phyloP scores from a whole-genome alignment of 129 eudicot species.

The Tanacetum coccineum region DNA sequence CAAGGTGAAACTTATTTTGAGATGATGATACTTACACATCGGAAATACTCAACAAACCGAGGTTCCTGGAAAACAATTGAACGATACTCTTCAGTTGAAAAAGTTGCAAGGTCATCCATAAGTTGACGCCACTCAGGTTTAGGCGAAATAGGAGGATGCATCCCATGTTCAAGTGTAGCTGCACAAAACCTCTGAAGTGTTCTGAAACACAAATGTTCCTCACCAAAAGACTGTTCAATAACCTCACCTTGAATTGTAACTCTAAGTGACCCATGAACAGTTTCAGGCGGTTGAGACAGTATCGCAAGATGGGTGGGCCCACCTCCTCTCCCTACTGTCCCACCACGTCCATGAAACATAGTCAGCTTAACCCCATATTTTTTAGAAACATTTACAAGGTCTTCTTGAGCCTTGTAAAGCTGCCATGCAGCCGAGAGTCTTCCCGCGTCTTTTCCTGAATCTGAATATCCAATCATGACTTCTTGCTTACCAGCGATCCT shows the following conservation, averaged over 20 bases:
- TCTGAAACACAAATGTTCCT: slow-evolving; percentile 92
- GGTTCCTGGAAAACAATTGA: slow-evolving; percentile 88
- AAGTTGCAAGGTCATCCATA: slow-evolving; percentile 71
- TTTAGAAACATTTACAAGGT: slow-evolving; percentile 82
- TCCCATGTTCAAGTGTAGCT: slow-evolving; percentile 96
- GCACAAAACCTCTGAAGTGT: slow-evolving; percentile 94
- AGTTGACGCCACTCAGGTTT: slow-evolving; percentile 93
- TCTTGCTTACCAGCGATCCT: slow-evolving; percentile 87
- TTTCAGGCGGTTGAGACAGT: slow-evolving; percentile 96
- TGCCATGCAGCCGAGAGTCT: slow-evolving; percentile 96
- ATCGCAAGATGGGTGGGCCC: slow-evolving; percentile 97
- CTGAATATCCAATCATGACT: slow-evolving; percentile 97
- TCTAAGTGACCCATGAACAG: slow-evolving; percentile 81
- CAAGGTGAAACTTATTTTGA: neutral
- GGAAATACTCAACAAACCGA: slow-evolving; percentile 95
- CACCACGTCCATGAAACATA: slow-evolving; percentile 99
- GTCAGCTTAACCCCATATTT: slow-evolving; percentile 76
- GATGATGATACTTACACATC: slow-evolving; percentile 56
- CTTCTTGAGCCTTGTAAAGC: slow-evolving; percentile 92
- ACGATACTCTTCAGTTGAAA: slow-evolving; percentile 81
- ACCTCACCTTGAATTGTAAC: slow-evolving; percentile 98
- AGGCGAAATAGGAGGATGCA: slow-evolving; percentile 85
- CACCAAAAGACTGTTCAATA: slow-evolving; percentile 95
- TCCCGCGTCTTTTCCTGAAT: slow-evolving; percentile 97
- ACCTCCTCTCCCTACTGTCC: slow-evolving; percentile 98